These are phyloP conservation scores for Podila minutissima DNA, from an alignment of 192 early-diverging fungal species.

Conservation along the genomic window DNA sequence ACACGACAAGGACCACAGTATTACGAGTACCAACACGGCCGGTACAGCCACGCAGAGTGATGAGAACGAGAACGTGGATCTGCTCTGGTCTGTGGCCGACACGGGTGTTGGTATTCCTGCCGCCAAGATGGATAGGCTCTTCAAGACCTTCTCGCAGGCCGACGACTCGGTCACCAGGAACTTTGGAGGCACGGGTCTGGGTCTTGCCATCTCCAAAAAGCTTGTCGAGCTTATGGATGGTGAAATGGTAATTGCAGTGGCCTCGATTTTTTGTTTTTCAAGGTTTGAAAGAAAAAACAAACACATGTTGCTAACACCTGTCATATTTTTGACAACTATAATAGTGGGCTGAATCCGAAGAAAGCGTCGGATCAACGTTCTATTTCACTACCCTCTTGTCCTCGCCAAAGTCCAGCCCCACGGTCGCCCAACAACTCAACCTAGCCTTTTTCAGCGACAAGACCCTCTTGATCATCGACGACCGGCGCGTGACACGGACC, in stretches of 20 bases:
- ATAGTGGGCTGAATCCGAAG: constrained; percentile 48
- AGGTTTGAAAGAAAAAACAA: neutral
- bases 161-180: constrained; percentile 55
- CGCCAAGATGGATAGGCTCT: constrained; percentile 44
- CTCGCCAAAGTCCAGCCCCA: constrained; percentile 21
- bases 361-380: constrained; percentile 45
- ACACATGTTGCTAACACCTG: too few species aligned
- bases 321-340: neutral
- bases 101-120: constrained; percentile 53
- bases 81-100: constrained; percentile 50
- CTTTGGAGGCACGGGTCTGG: constrained; percentile 58
- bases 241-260: constrained; percentile 24
- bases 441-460: constrained; percentile 42
- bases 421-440: constrained; percentile 38
- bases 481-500: constrained; percentile 41
- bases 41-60: neutral
- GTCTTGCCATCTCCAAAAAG: constrained; percentile 52
- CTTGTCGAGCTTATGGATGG: constrained; percentile 54
- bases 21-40: neutral
- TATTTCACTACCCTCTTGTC: constrained; percentile 37
- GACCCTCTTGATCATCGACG: constrained; percentile 39
- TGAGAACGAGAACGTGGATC: constrained; percentile 18
- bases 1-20: neutral
- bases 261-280: neutral
- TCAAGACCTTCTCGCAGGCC: constrained; percentile 58